Conservation (phyloP, 345 rosid genomes). For the thale cress (Arabidopsis thaliana) region TAIR10.1 NC_003074.8:22087501-22088000, state of each 20-base stretch:
- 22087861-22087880: slow-evolving; percentile 59
- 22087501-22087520: slow-evolving; percentile 50
- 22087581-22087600: slow-evolving; percentile 46
- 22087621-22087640: slow-evolving; percentile 58
- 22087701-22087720: slow-evolving; percentile 54
- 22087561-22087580: slow-evolving; percentile 46
- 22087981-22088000: slow-evolving; percentile 68
- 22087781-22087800: slow-evolving; percentile 59
- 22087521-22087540: slow-evolving; percentile 41
- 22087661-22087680: slow-evolving; percentile 51
- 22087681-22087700: slow-evolving; percentile 60
- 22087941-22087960: slow-evolving; percentile 68
- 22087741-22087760: slow-evolving; percentile 60
- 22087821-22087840: slow-evolving; percentile 50
- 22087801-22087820: slow-evolving; percentile 69
- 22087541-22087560: slow-evolving; percentile 52
- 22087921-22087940: slow-evolving; percentile 58
- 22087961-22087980: slow-evolving; percentile 67
- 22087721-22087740: slow-evolving; percentile 60
- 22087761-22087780: slow-evolving; percentile 62
- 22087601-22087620: slow-evolving; percentile 53
- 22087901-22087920: slow-evolving; percentile 62
- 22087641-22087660: slow-evolving; percentile 55
- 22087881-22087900: slow-evolving; percentile 56
- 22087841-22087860: slow-evolving; percentile 61